Base-by-base conservation (phyloP, 805 yeast species). In the Wickerhamiella lipophila region DNA sequence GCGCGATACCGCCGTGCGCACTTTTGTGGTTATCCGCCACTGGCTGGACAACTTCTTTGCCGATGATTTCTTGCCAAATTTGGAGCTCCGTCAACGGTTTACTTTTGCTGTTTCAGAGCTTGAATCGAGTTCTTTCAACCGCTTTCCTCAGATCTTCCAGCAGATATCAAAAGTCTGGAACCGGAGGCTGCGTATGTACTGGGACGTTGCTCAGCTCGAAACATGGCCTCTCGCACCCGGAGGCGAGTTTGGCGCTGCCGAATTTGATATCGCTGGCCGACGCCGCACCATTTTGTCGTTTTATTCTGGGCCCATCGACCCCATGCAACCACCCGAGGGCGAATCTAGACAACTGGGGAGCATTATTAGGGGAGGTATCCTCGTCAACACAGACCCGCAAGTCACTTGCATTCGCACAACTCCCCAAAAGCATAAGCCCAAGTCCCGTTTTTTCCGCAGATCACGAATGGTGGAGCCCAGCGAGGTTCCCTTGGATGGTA, bases 21-120 rank as follows among this genome's bases (percentile, higher is more conserved):
- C 94, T 0, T 89, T 88, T 67, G 95, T 85, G 23, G 79, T 83
- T 25, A 57, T 92, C 39, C 75, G 96, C 58, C 95, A 85, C 66
- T 89, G 97, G 95, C 63, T 89, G 16, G 65, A 84, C 51, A 89
- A 88, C 63, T 88, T 84, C 62, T 92, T 86, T 58, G 72, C 78
- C 38, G 89, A 84, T 60, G 97, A 92, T 63, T 92, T 88, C 61
- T 67, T 81, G 22, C 64, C 74, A 13, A 70, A 75, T 43, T 56
- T 66, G 18, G 68, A 72, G 48, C 64, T 81, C 29, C 67, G 87
- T 49, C 54, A 57, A 19, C 56, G 63, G 21, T 72, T 77, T 50
- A 58, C 57, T 19, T 36, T 50, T 39, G 49, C 55, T 13, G 54
- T 78, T 35, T 71, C 75, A 60, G 66, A 47, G 9, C 55, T 67